Evolutionary conservation across 306 rosid genomes (phyloP), one percentile per base, ranked within the genome.

Genomic region (Pyrus communis): DNA sequence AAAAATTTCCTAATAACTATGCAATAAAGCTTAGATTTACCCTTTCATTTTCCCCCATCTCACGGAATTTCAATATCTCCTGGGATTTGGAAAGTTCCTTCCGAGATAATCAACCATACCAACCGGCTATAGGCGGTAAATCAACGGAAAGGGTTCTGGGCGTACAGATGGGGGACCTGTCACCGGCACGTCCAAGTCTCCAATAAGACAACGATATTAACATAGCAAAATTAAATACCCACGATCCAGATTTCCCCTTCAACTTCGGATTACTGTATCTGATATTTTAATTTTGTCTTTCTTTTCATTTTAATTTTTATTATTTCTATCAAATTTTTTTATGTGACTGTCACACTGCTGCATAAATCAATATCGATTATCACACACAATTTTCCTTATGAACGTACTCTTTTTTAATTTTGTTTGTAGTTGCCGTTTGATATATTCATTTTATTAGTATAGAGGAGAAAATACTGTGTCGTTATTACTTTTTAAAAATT

Each of bases 171-270:
- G 43, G 43, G 45, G 59, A 40, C 74, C 75, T 5, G 63, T 68
- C 70, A 74, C 70, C 40, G 69, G 73, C 70, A 13, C 27, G 57
- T 75, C 71, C 68, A 75, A 78, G 57, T 60, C 18, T 17, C 58
- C 9, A 25, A 25, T 27, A 42, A 71, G 69, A 66, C 81, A 80
- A 27, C 77, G 82, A 85, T 74, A 58, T 70, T 54, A 66, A 30
- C 54, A 49, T 59, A 52, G 70, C 67, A 60, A 77, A 73, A 25
- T 58, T n/a, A n/a, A 74, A 42, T 59, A 67, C 79, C 19, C 33
- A 62, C 67, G 81, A 80, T 86, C 83, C 69, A 59, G 35, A 74
- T 76, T 60, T 79, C 33, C 79, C 73, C 78, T 75, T 71, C 15
- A 45, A 58, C 81, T 40, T 75, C 58, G 86, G 77, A 67, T 70